These are phyloP conservation scores for Colletotrichum sp. DNA, from an alignment of 2,329 filamentous ascomycete species.

Conservation along the genomic window DNA sequence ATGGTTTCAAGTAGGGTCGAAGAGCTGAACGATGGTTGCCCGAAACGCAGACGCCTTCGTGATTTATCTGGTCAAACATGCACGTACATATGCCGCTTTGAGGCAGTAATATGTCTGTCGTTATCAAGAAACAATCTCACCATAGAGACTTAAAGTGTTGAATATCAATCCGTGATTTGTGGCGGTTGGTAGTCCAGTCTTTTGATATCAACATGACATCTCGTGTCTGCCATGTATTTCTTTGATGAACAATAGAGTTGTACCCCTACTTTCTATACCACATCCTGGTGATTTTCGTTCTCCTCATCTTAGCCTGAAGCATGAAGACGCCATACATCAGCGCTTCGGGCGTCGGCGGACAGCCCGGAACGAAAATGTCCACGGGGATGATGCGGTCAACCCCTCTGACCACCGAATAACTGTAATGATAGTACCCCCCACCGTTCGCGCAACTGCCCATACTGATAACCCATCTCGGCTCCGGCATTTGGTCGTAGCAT, in stretches of 20 bases:
- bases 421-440: constrained; percentile 77
- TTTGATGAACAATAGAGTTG: background rate
- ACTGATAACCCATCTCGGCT: constrained; percentile 67
- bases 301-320: constrained; percentile 72
- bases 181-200: background rate
- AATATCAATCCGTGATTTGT: background rate
- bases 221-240: background rate
- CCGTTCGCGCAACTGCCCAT: constrained; percentile 77
- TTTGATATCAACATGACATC: too few species aligned
- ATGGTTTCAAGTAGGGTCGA: background rate
- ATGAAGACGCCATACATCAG: constrained; percentile 66
- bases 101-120: background rate
- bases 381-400: constrained; percentile 71
- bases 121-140: background rate
- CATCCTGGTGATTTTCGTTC: constrained; percentile 49
- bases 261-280: constrained; percentile 53
- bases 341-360: constrained; percentile 54
- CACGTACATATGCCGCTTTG: background rate
- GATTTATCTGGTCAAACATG: background rate
- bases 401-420: constrained; percentile 69
- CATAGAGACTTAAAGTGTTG: background rate
- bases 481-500: constrained; percentile 73
- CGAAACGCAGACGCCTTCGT: background rate
- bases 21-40: background rate
- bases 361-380: constrained; percentile 72